Evolutionary conservation across 495 filamentous ascomycete genomes (phyloP).

Genomic region (Platismatia glauca): DNA sequence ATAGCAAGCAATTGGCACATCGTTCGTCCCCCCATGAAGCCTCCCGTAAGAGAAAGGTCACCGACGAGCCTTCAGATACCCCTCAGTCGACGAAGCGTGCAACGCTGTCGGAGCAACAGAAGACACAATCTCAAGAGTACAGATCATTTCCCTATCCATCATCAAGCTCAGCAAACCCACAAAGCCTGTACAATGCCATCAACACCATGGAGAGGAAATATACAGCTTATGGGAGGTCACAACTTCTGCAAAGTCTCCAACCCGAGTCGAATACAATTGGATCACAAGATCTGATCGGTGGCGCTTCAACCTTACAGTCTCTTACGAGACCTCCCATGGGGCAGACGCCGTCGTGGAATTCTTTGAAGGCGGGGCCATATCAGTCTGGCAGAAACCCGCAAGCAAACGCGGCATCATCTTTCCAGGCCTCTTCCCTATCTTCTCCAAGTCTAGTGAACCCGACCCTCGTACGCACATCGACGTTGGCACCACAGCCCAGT

Average conservation of each 20-base stretch:
- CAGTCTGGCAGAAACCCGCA: constrained; percentile 29
- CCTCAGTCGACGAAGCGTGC: constrained; percentile 38
- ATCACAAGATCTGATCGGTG: constrained; percentile 30
- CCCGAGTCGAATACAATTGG: constrained; percentile 23
- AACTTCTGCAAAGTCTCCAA: constrained; percentile 14
- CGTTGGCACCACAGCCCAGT: constrained; percentile 50
- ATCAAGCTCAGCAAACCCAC: constrained; percentile 35
- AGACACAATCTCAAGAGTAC: constrained; percentile 31
- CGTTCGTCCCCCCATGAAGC: constrained; percentile 14
- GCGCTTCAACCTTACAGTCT: constrained; percentile 26
- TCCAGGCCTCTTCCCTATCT: constrained; percentile 31
- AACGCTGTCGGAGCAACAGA: constrained; percentile 34
- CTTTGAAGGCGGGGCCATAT: constrained; percentile 32
- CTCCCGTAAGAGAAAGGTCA: constrained; percentile 48
- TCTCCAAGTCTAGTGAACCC: constrained; percentile 48
- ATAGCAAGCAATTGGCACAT: constrained; percentile 32
- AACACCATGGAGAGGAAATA: constrained; percentile 25
- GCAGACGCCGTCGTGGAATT: constrained; percentile 38
- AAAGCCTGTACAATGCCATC: constrained; percentile 35
- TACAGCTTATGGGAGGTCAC: constrained; percentile 14
- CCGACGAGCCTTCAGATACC: constrained; percentile 38
- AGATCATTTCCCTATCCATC: constrained; percentile 26
- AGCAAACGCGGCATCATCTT: constrained; percentile 28
- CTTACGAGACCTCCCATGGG: constrained; percentile 36
- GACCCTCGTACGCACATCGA: constrained; percentile 76